Conservation (phyloP, 768 basidiomycete genomes). For the Fistulinella prunicolor region DNA sequence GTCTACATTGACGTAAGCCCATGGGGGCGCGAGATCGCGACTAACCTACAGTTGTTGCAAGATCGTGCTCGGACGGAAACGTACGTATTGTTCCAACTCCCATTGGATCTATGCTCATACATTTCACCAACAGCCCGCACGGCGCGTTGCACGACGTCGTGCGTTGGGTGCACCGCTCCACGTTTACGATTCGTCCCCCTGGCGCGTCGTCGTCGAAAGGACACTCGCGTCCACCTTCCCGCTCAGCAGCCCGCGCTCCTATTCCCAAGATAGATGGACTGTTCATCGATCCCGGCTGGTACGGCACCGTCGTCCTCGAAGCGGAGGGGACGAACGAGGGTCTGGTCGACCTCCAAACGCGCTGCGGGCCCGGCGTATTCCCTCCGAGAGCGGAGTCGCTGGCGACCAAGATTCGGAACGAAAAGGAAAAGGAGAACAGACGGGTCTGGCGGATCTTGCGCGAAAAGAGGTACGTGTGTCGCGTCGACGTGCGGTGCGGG, state of each 20-base stretch:
- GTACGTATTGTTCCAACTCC: conserved; percentile 43
- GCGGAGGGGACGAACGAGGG: conserved; percentile 87
- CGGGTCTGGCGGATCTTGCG: conserved; percentile 70
- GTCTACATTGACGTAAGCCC: conserved; percentile 71
- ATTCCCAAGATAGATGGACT: conserved; percentile 55
- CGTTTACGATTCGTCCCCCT: conserved; percentile 62
- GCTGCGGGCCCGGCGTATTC: conserved; percentile 67
- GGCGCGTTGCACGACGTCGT: conserved; percentile 78
- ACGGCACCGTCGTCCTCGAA: conserved; percentile 79
- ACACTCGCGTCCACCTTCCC: conserved; percentile 27
- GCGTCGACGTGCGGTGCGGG: no score
- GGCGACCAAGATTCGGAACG: conserved; percentile 33
- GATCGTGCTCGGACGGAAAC: conserved; percentile 78
- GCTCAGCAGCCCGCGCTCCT: conserved; percentile 34
- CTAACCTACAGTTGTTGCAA: conserved; percentile 72
- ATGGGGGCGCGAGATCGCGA: conserved; percentile 76
- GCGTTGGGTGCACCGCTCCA: conserved; percentile 81
- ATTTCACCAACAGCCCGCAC: conserved; percentile 54
- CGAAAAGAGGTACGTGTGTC: conserved; percentile 68
- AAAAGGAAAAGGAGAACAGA: conserved; percentile 43
- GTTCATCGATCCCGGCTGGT: conserved; percentile 77
- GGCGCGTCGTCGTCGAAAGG: conserved; percentile 30
- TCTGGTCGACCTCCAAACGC: conserved; percentile 69
- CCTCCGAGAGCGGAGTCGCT: conserved; percentile 51
- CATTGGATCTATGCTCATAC: conserved; percentile 7